A percentile compares a stretch with the other conserved stretches of the same genome.
phyloP scores from a whole-genome alignment of 2,329 filamentous ascomycete genomes.

The Rhynchosporium graminicola region DNA sequence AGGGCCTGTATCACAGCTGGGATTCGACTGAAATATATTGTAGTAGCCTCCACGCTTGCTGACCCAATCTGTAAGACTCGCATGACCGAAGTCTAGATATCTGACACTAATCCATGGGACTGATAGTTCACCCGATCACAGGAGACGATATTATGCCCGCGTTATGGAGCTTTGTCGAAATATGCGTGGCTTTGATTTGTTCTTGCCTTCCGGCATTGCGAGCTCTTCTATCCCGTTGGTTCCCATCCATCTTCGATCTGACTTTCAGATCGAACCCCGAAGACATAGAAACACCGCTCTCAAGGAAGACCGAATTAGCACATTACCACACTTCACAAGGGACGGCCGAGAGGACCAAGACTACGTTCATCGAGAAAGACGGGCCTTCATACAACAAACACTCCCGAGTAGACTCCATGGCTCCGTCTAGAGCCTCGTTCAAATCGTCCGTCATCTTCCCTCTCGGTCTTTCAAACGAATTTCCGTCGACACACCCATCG shows the following conservation, averaged over 20 bases:
- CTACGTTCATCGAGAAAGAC: conserved; percentile 8
- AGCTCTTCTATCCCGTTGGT: conserved; percentile 28
- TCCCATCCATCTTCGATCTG: conserved; percentile 24
- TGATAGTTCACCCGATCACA: conserved; percentile 13
- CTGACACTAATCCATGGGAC: background rate
- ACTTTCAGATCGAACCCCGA: background rate
- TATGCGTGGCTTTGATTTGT: conserved; percentile 35
- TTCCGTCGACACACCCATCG: background rate
- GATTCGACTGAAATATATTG: conserved; percentile 32
- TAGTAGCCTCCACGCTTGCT: conserved; percentile 25
- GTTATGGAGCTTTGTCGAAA: conserved; percentile 38
- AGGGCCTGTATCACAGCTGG: conserved; percentile 34
- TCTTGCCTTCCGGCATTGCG: conserved; percentile 35
- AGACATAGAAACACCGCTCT: background rate
- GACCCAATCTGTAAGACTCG: conserved; percentile 33
- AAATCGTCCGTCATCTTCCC: background rate
- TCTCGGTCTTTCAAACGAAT: background rate
- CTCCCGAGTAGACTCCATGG: background rate
- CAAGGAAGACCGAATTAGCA: background rate
- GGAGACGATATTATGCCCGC: conserved; percentile 32
- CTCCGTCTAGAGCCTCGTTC: background rate
- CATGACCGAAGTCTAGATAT: background rate
- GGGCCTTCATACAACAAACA: conserved; percentile 18
- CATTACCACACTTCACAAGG: background rate
- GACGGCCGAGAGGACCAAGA: background rate